These are phyloP conservation scores for Puccinia novopanici DNA, from an alignment of 1,284 basidiomycete species.

Conservation along the genomic window DNA sequence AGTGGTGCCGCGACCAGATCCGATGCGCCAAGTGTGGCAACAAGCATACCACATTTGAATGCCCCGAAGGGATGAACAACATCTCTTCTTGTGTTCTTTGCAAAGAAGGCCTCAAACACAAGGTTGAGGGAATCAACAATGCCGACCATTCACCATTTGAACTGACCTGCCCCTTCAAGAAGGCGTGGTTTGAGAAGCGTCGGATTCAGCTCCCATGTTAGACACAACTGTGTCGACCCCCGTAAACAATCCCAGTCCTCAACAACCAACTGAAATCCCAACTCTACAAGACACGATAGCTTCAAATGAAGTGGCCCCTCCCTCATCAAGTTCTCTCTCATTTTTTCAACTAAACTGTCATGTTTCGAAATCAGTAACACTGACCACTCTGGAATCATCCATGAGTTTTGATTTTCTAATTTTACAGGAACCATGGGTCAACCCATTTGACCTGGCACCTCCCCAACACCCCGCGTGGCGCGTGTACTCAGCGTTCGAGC, in stretches of 20 bases:
- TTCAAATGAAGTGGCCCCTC: background rate
- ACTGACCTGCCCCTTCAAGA: no score
- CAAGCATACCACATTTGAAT: no score
- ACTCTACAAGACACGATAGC: background rate
- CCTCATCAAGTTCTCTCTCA: background rate
- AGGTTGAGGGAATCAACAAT: no score
- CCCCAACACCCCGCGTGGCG: no score
- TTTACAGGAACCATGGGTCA: constrained; percentile 27
- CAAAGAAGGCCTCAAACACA: no score
- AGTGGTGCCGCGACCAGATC: constrained; percentile 15
- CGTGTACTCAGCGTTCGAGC: no score
- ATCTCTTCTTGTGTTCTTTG: background rate
- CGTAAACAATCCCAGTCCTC: background rate
- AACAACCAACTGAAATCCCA: background rate
- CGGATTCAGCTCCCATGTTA: no score
- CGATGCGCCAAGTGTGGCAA: no score
- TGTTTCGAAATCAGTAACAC: background rate
- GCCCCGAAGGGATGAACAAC: background rate
- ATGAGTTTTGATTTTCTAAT: background rate
- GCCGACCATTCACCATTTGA: no score
- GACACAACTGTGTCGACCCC: background rate
- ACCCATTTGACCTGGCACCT: background rate
- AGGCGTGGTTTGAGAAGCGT: no score
- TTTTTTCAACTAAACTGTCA: no score
- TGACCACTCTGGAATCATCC: background rate